Evolutionary conservation across 306 rosid genomes (phyloP).

Genomic region (Spatholobus suberectus): DNA sequence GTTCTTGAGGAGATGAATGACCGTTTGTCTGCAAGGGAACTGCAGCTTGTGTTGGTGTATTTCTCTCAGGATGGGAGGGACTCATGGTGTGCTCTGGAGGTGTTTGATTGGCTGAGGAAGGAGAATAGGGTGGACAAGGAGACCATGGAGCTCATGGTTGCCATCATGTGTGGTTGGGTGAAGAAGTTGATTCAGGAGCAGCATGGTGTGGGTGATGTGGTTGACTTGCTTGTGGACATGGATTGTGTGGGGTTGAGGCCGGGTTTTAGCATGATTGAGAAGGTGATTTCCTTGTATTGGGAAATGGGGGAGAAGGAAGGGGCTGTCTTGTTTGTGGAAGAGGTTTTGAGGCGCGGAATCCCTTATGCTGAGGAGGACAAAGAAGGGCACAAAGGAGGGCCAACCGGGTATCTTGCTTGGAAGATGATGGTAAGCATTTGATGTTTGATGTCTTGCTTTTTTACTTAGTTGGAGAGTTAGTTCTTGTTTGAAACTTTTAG

Average conservation of each 20-base stretch:
- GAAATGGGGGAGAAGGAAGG: slow-evolving; percentile 85
- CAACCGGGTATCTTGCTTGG: slow-evolving; percentile 98
- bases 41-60: slow-evolving; percentile 90
- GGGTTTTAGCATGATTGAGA: slow-evolving; percentile 91
- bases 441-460: not conserved
- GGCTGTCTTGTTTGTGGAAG: slow-evolving; percentile 74
- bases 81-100: slow-evolving; percentile 98
- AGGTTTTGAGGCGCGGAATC: slow-evolving; percentile 76
- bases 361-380: slow-evolving; percentile 53
- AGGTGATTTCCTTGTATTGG: slow-evolving; percentile 95
- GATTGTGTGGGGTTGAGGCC: slow-evolving; percentile 96
- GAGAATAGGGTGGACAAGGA: slow-evolving; percentile 95
- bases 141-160: slow-evolving; percentile 98
- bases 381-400: slow-evolving; percentile 84
- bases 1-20: slow-evolving; percentile 93
- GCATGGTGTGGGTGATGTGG: slow-evolving; percentile 72
- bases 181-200: slow-evolving; percentile 78
- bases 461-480: slow-evolving; percentile 12
- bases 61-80: slow-evolving; percentile 98
- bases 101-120: slow-evolving; percentile 94
- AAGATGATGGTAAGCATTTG: slow-evolving; percentile 86
- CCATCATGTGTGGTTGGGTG: slow-evolving; percentile 92
- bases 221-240: slow-evolving; percentile 95
- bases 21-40: slow-evolving; percentile 82
- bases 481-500: slow-evolving; percentile 27